A percentile compares a stretch with the other conserved stretches of the same genome.
phyloP scores from a whole-genome alignment of 768 basidiomycete species.

The Auricularia cornea region DNA sequence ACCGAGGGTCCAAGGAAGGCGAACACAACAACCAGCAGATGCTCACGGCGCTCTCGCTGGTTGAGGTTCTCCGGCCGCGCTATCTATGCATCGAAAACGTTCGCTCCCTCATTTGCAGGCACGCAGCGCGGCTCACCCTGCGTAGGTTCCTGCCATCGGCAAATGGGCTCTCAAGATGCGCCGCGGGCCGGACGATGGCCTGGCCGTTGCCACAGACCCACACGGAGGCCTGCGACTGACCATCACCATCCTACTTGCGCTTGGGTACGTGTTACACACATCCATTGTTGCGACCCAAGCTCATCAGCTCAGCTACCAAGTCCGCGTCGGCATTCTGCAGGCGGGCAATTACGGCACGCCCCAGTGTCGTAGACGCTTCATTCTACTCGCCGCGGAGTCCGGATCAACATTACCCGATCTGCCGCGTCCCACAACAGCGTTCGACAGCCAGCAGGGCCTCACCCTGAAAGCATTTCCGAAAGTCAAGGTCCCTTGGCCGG shows the following conservation, averaged over 20 bases:
- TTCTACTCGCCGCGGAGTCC: slow-evolving; percentile 11
- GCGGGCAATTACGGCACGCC: slow-evolving; percentile 14
- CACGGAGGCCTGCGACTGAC: neutral
- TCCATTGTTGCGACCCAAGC: neutral
- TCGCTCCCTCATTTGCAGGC: slow-evolving; percentile 17
- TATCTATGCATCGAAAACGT: slow-evolving; percentile 49
- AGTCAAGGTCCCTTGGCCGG: neutral
- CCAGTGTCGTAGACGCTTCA: slow-evolving; percentile 9
- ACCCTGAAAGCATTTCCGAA: neutral
- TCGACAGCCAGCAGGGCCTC: neutral
- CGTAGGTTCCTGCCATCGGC: neutral
- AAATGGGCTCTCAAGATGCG: neutral
- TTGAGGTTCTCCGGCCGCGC: slow-evolving; percentile 38
- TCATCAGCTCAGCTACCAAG: slow-evolving; percentile 11
- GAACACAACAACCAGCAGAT: slow-evolving; percentile 16
- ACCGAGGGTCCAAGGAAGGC: neutral
- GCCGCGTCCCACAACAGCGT: slow-evolving; percentile 10
- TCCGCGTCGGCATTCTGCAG: slow-evolving; percentile 11
- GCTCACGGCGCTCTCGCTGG: slow-evolving; percentile 46
- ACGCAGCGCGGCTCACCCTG: too few species aligned
- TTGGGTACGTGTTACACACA: neutral
- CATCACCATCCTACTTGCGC: slow-evolving; percentile 6
- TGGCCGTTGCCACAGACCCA: neutral
- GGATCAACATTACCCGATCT: slow-evolving; percentile 9
- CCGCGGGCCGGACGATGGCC: neutral